Evolutionary conservation across 2,329 filamentous ascomycete species (phyloP), one percentile per base, ranked within the genome.

Genomic region (Phialophora expanda): DNA sequence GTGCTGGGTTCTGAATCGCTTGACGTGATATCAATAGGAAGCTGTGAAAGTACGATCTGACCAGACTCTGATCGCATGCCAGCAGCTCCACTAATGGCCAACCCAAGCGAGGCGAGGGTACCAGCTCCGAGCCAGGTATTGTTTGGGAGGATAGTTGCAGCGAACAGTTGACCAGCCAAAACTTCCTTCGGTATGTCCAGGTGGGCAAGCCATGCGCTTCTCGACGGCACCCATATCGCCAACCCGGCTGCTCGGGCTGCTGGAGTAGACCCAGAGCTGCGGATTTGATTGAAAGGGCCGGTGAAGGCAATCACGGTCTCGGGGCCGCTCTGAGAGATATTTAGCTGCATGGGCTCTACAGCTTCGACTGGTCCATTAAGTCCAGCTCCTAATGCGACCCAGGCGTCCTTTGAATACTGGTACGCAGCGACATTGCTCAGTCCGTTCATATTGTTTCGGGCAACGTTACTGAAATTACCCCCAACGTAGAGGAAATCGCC

Each of bases 191-290:
- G 79, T 6, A 86, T 81, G 20, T 86, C 75, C 41, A 87, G 78
- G 71, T 96, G 95, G 74, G 92, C 87, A 17, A 99, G 83, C 95
- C 95, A 99, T 75, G 95, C 95, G 65, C 84, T 85, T 68, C 85
- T 83, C 3, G 93, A 96, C 2, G 91, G 91, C 7, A 98, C 89
- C 95, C 95, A 99, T 44, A 98, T 83, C 14, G 92, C 94, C 73
- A 99, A 92, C 1, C 93, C 93, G 58, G 87, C 78, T 0, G 88
- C 90, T 8, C 84, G 73, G 30, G 89, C 83, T 9, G 87, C 85
- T 6, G 83, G 77, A 70, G 89, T 89, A 69, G 82, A 82, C 41
- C 81, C 87, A 72, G 92, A 94, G 0, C 84, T 85, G 30, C 89
- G 84, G 67, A 97, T 87, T 61, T 87, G 82, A 17, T 86, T 84